Evolutionary conservation across 129 eudicot genomes (phyloP).

Genomic region (Helichrysum umbraculigerum): DNA sequence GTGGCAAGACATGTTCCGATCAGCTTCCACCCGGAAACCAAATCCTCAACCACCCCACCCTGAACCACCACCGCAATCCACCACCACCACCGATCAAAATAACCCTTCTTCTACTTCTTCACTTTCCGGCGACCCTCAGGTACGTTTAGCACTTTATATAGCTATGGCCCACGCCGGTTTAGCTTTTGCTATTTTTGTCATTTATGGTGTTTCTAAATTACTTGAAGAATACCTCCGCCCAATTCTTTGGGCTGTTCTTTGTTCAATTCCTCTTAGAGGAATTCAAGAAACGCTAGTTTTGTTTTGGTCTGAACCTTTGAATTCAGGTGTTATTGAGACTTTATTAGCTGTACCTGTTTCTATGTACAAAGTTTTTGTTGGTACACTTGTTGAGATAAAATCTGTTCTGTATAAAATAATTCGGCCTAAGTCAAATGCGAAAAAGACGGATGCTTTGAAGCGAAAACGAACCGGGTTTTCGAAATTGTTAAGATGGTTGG

Average conservation of each 20-base stretch:
- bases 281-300: conserved; percentile 77
- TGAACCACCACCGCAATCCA: conserved; percentile 4
- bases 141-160: conserved; percentile 78
- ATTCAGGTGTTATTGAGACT: conserved; percentile 77
- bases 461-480: conserved; percentile 60
- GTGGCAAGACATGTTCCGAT: conserved; percentile 98
- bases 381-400: conserved; percentile 68
- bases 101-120: conserved; percentile 34
- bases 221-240: conserved; percentile 83
- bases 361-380: conserved; percentile 62
- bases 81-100: conserved; percentile 13
- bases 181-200: conserved; percentile 52
- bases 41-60: conserved; percentile 26
- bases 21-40: conserved; percentile 76
- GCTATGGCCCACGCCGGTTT: conserved; percentile 96
- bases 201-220: conserved; percentile 64
- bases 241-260: conserved; percentile 85
- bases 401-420: conserved; percentile 35
- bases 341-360: conserved; percentile 78
- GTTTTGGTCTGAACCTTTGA: conserved; percentile 81
- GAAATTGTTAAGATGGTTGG: conserved; percentile 70
- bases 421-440: conserved; percentile 41
- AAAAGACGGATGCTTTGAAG: conserved; percentile 31
- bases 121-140: conserved; percentile 71
- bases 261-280: conserved; percentile 85